Evolutionary conservation across 345 rosid species (phyloP), one percentile per base, ranked within the genome.

Genomic region (Citrus reticulata): DNA sequence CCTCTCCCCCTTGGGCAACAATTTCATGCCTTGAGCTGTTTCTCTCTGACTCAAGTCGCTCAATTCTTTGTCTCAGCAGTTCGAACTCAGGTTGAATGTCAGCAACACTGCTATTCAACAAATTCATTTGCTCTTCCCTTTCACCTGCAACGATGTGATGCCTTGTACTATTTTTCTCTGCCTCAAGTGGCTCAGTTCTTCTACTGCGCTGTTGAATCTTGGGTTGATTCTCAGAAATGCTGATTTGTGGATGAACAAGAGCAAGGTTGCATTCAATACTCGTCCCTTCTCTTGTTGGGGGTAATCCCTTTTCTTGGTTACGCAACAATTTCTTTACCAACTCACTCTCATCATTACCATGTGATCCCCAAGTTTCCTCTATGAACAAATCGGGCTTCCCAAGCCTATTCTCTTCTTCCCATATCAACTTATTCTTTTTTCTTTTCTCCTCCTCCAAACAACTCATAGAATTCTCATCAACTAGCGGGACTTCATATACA

Each of bases 401-500:
- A n/a, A 85, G 82, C 81, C 90, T 77, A 68, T 81, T 75, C 32
- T 80, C 87, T 32, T 61, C 81, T 60, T 73, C 84, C 79, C 81
- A 55, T 74, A 37, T 30, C 71, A 32, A 46, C 70, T 76, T 71
- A 71, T 51, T 85, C n/a, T 72, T 57, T 54, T 30, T 19, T 25
- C 73, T 79, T 22, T 74, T 84, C 73, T 81, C 68, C 46, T 14
- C 64, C 9, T 49, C 2, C 32, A 59, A 70, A 9, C 29, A 67
- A 70, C 30, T 22, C 68, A 79, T 84, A 22, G 77, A 24, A 4
- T 20, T 83, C 55, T 79, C 86, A 16, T 68, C 76, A 19, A 49
- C 76, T 83, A 66, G 80, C 1, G 93, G 91, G 74, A 95, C 95
- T 84, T 93, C 97, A 58, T 81, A 91, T n/a, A 88, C 74, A 75